Base-by-base conservation (phyloP, 768 basidiomycete species). In the Agrocybe chaxingu region DNA sequence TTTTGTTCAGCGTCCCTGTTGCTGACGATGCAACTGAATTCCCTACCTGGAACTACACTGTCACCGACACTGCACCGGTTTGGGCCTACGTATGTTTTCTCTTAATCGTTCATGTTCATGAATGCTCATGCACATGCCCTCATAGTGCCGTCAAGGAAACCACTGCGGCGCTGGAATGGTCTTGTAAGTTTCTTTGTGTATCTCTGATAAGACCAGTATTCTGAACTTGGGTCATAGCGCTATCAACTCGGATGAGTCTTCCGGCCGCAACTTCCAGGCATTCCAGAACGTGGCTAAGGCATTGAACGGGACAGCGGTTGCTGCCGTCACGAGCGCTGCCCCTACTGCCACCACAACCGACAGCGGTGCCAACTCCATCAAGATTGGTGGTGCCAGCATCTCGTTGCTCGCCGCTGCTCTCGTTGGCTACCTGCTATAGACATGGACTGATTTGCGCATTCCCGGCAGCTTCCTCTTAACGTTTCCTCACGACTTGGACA, bases 91-190 rank as follows among this genome's bases (percentile, higher is more conserved):
- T 76, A 57, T 33, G 74, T 68, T 45, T 8, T 41, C 32, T 35
- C 13, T 30, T 36, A 2, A 35, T 31, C 7, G 39, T 38, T 12
- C 19, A 12, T 13, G 9, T 19, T 46, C 45, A 46, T 53, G 43
- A 36, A 38, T 47, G 8, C 37, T 47, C 48, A 36, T 5, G 5
- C 24, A 24, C 5, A 24, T 24, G 24, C 5, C 13, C 56, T 43
- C 56, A 29, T 56, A 74, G 69, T 76, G 75, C 65, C 70, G 70
- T 61, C 76, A 74, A 66, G 53, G 57, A 32, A 70, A 66, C 51
- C 78, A 80, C 61, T 78, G 75, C 60, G 78, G 73, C 66, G 69
- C 75, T 47, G 79, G 73, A 55, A 82, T 79, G 78, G 77, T 78
- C 49, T 80, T 78, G 74, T 75, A 51, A 66, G 73, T 68, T 2